Conservation (phyloP, 2,329 filamentous ascomycete species). For the Aspergillus flavus region DNA sequence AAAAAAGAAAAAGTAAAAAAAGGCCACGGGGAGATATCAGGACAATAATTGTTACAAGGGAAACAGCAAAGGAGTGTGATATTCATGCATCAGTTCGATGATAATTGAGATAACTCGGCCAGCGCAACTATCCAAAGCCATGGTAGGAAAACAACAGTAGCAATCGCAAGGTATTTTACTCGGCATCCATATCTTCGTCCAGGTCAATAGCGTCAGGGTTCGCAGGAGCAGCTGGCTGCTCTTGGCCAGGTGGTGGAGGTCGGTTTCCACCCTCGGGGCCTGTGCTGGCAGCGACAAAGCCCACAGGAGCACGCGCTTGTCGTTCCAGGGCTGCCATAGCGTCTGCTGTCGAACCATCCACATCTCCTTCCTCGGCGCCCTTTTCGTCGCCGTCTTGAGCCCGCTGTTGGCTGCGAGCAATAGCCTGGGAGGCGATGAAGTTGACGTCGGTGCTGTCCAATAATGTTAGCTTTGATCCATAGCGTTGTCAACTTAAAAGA, state of each 20-base stretch:
- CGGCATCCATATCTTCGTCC: slow-evolving; percentile 58
- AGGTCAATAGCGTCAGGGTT: slow-evolving; percentile 90
- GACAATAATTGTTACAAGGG: background rate
- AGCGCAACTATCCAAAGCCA: slow-evolving; percentile 12
- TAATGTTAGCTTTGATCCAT: slow-evolving; percentile 36
- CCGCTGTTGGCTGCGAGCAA: slow-evolving; percentile 73
- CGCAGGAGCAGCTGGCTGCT: slow-evolving; percentile 48
- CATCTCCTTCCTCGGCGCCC: slow-evolving; percentile 46
- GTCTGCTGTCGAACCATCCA: slow-evolving; percentile 60
- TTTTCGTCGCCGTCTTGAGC: slow-evolving; percentile 38
- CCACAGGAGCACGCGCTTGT: slow-evolving; percentile 82
- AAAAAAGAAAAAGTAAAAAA: slow-evolving; percentile 1
- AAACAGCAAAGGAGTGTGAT: slow-evolving; percentile 12
- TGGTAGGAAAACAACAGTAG: slow-evolving; percentile 1
- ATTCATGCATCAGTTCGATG: slow-evolving; percentile 6
- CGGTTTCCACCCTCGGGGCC: slow-evolving; percentile 67
- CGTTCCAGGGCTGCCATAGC: slow-evolving; percentile 89
- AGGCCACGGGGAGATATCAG: background rate
- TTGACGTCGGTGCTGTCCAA: slow-evolving; percentile 80
- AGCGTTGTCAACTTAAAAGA: background rate
- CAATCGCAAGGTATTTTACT: slow-evolving; percentile 21
- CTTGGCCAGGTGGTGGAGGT: slow-evolving; percentile 38
- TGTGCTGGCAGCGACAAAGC: slow-evolving; percentile 86
- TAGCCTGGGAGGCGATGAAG: slow-evolving; percentile 94
- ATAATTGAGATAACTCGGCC: slow-evolving; percentile 1